Base-by-base conservation (phyloP, 768 basidiomycete species). In the Amanita fuliginea region DNA sequence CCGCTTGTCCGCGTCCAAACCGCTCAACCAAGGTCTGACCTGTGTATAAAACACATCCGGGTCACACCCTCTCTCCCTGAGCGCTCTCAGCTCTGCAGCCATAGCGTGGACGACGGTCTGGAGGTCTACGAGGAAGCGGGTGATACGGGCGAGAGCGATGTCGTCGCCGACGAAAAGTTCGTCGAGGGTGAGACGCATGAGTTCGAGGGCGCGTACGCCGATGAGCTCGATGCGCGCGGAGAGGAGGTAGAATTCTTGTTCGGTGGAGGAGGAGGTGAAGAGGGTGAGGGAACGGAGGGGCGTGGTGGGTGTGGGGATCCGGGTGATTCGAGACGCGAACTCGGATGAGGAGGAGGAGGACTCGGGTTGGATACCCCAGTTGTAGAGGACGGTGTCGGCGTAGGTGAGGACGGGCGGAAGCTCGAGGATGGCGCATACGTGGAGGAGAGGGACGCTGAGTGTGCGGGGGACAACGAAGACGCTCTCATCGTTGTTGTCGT, bases 351-450 rank as follows among this genome's bases (percentile, higher is more conserved):
- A 24, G 2, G 22, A 24, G 22, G 22, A 3, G 22, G 22, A 5
- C 5, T 2, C 5, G 22, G 22, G 22, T 24, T 24, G 22, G 22
- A 24, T 24, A 24, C 22, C 22, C 83, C 85, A 88, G 62, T 95
- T 95, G 67, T 92, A 96, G 22, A 96, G 75, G 6, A 96, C 92
- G 24, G 83, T 84, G 61, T 95, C 92, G 8, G 92, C 83, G 61
- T 92, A 96, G 3, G 92, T 96, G 51, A 92, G 72, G 35, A 95
- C 71, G 0, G 94, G 91, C 0, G 94, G 93, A 1, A 96, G 67
- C 48, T 86, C 80, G 8, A 96, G 78, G 40, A 82, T 67, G 0
- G 70, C 62, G 19, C 78, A 86, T 13, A 91, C 75, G 49, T 78
- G 73, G 16, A 92, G 71, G 30, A 91, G 75, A 1, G 94, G 93